Conservation (phyloP, 306 rosid species). For the Begonia loranthoides region DNA sequence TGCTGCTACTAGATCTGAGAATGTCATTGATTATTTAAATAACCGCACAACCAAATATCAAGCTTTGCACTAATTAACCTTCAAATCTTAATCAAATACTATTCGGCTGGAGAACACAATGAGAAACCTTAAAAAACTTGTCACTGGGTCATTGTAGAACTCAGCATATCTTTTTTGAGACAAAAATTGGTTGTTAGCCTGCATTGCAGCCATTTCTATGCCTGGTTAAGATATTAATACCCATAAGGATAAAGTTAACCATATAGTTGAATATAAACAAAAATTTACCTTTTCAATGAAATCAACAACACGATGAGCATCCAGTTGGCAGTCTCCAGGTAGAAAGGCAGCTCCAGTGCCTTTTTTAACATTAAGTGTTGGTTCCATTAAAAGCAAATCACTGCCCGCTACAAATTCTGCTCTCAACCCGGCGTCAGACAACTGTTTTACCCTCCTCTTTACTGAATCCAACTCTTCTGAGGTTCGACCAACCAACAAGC, state of each 20-base stretch:
- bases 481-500: slow-evolving; percentile 63
- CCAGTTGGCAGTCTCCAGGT: slow-evolving; percentile 78
- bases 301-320: slow-evolving; percentile 53
- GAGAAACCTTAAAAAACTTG: slow-evolving; percentile 48
- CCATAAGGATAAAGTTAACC: not conserved
- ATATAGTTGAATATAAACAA: not conserved
- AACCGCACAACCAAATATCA: not conserved
- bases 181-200: slow-evolving; percentile 54
- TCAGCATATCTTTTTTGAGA: slow-evolving; percentile 62
- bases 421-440: slow-evolving; percentile 51
- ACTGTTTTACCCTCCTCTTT: slow-evolving; percentile 41
- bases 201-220: slow-evolving; percentile 4
- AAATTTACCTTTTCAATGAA: slow-evolving; percentile 48
- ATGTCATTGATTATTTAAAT: slow-evolving; percentile 8
- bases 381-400: slow-evolving; percentile 58
- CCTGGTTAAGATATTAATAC: not conserved
- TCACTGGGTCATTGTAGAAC: slow-evolving; percentile 69
- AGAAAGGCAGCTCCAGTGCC: slow-evolving; percentile 60
- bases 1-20: slow-evolving; percentile 44
- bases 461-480: slow-evolving; percentile 39
- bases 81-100: too few relatives aligned
- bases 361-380: slow-evolving; percentile 44
- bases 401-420: slow-evolving; percentile 46
- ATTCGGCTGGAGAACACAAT: too few relatives aligned
- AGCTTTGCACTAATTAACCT: not conserved